Percentiles rank a stretch among this genome's conserved stretches.
Conservation (phyloP, 2,329 filamentous ascomycete genomes). For the Ceratocystis diversiconidia region DNA sequence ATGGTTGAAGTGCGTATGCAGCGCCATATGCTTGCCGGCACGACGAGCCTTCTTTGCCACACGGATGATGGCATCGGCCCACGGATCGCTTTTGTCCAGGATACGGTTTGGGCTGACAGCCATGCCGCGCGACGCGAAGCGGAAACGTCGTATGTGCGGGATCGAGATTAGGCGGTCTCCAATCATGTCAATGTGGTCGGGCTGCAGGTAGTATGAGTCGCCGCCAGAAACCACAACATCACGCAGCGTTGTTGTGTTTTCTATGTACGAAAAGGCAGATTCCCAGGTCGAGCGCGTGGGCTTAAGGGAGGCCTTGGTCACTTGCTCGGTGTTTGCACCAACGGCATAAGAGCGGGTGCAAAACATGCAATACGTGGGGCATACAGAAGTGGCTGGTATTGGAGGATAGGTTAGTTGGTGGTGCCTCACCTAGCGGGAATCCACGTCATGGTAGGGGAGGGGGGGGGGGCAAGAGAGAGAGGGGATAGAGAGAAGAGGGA, state of each 20-base stretch:
- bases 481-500: too few relatives aligned
- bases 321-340: constrained; percentile 38
- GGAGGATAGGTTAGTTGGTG: not conserved
- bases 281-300: constrained; percentile 36
- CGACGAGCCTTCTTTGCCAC: constrained; percentile 36
- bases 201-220: constrained; percentile 43
- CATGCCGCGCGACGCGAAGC: constrained; percentile 48
- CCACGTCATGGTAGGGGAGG: not conserved
- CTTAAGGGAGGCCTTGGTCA: constrained; percentile 33
- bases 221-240: constrained; percentile 51
- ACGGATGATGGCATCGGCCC: constrained; percentile 38
- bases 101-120: constrained; percentile 44
- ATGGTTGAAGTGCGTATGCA: constrained; percentile 54
- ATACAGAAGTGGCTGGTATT: constrained; percentile 39
- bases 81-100: constrained; percentile 37
- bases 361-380: constrained; percentile 48
- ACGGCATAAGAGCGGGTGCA: constrained; percentile 49
- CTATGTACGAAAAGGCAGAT: constrained; percentile 43
- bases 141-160: constrained; percentile 43
- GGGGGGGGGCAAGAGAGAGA: too few relatives aligned
- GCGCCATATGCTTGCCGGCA: constrained; percentile 43
- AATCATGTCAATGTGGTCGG: constrained; percentile 38
- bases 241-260: constrained; percentile 32
- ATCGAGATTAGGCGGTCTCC: constrained; percentile 42
- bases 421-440: not conserved